Evolutionary conservation across 257 asterid genomes (phyloP).

Genomic region (Mitragyna speciosa): DNA sequence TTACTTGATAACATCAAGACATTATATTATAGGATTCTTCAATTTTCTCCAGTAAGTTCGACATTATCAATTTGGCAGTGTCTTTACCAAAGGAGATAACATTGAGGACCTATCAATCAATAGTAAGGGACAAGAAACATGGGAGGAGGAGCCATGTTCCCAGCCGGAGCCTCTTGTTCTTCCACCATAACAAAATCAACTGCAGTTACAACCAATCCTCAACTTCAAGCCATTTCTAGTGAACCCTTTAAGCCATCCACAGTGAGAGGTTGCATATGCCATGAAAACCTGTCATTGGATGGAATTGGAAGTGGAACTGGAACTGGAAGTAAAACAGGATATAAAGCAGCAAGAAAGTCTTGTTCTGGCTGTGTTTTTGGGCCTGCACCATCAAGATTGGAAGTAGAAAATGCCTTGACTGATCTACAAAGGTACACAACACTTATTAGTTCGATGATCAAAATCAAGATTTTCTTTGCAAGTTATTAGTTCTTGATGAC

Average conservation of each 20-base stretch:
- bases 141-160: slow-evolving; percentile 48
- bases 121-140: slow-evolving; percentile 8
- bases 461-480: too few species aligned
- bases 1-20: too few species aligned
- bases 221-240: slow-evolving; percentile 5
- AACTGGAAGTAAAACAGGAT: background rate
- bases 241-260: slow-evolving; percentile 22
- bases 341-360: slow-evolving; percentile 2
- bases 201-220: slow-evolving; percentile 16
- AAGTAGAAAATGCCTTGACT: slow-evolving; percentile 57
- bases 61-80: too few species aligned
- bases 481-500: too few species aligned
- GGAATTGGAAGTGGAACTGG: background rate
- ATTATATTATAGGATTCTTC: too few species aligned
- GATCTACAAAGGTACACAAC: slow-evolving; percentile 47
- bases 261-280: background rate
- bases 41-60: too few species aligned
- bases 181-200: slow-evolving; percentile 5
- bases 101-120: background rate
- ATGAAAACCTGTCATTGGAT: background rate
- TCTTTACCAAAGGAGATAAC: background rate
- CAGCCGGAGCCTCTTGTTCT: slow-evolving; percentile 4
- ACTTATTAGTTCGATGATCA: background rate
- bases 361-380: slow-evolving; percentile 31
- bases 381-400: slow-evolving; percentile 50